phyloP scores from a whole-genome alignment of 225 moss, liverwort and hornwort genomes.

The Takakia lepidozioides region DNA sequence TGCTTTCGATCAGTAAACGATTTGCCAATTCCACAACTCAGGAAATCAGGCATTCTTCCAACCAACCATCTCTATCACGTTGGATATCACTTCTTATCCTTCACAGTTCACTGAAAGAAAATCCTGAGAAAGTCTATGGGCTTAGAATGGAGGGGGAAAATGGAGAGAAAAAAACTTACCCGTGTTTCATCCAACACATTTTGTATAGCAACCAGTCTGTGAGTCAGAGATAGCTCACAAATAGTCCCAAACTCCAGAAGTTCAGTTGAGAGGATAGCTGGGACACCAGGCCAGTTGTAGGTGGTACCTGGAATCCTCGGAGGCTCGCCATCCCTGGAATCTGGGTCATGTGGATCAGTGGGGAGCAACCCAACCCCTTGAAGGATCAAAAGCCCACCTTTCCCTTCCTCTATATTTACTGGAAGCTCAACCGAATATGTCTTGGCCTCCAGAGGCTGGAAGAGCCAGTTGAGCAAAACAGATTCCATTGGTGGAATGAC shows the following conservation, averaged over 20 bases:
- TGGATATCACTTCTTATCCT: too few relatives aligned
- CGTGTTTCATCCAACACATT: slow-evolving; percentile 33
- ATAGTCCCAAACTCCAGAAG: slow-evolving; percentile 55
- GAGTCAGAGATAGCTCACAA: slow-evolving; percentile 58
- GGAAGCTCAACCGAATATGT: slow-evolving; percentile 41
- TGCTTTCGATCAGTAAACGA: too few relatives aligned
- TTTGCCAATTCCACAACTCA: too few relatives aligned
- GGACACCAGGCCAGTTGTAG: slow-evolving; percentile 75
- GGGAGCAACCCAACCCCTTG: slow-evolving; percentile 54
- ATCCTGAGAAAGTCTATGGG: too few relatives aligned
- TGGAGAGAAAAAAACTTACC: slow-evolving; percentile 13
- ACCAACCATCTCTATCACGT: too few relatives aligned
- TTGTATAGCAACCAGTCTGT: slow-evolving; percentile 60
- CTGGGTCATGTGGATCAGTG: slow-evolving; percentile 23
- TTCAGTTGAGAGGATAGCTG: slow-evolving; percentile 54
- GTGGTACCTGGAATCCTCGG: slow-evolving; percentile 34
- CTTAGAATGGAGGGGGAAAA: too few relatives aligned
- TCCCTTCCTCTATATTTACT: slow-evolving; percentile 37
- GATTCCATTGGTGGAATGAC: slow-evolving; percentile 70
- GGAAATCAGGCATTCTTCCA: too few relatives aligned
- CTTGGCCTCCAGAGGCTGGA: slow-evolving; percentile 78
- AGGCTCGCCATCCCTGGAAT: slow-evolving; percentile 34
- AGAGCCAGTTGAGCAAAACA: slow-evolving; percentile 75
- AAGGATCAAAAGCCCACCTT: slow-evolving; percentile 42
- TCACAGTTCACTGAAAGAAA: too few relatives aligned